phyloP scores from a whole-genome alignment of 2,329 filamentous ascomycete species.

The Hymenoscyphus repandus region DNA sequence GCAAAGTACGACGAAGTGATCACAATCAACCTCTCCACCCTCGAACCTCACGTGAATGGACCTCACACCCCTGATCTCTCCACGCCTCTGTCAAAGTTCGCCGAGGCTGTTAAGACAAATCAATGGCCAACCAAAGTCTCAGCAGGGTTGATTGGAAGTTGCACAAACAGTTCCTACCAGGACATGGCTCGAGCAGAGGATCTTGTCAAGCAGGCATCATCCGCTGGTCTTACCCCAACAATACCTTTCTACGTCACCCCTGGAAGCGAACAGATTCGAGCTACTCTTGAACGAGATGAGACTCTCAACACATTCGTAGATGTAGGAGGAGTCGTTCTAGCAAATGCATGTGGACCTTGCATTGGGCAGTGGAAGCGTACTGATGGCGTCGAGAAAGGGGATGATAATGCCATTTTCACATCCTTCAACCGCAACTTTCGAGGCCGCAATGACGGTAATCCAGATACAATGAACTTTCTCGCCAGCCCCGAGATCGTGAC shows the following conservation, averaged over 20 bases:
- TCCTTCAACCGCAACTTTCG: conserved; percentile 99
- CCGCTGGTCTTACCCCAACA: conserved; percentile 84
- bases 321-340: conserved; percentile 83
- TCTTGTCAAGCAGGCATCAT: conserved; percentile 83
- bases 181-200: conserved; percentile 96
- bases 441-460: conserved; percentile 94
- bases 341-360: conserved; percentile 91
- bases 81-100: conserved; percentile 86
- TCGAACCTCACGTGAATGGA: conserved; percentile 96
- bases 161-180: conserved; percentile 97
- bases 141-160: conserved; percentile 92
- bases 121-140: conserved; percentile 88
- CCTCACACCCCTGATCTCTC: conserved; percentile 95
- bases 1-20: conserved; percentile 89
- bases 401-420: conserved; percentile 88
- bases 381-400: conserved; percentile 78
- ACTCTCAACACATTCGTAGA: conserved; percentile 80
- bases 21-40: conserved; percentile 79
- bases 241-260: conserved; percentile 95
- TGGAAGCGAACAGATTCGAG: conserved; percentile 93
- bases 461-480: conserved; percentile 96
- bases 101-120: conserved; percentile 75
- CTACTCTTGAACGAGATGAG: conserved; percentile 83
- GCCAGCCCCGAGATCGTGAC: conserved; percentile 96
- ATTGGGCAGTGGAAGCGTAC: conserved; percentile 95